Evolutionary conservation across 2,329 filamentous ascomycete species (phyloP).

Genomic region (Ophiostoma himal-ulmi): DNA sequence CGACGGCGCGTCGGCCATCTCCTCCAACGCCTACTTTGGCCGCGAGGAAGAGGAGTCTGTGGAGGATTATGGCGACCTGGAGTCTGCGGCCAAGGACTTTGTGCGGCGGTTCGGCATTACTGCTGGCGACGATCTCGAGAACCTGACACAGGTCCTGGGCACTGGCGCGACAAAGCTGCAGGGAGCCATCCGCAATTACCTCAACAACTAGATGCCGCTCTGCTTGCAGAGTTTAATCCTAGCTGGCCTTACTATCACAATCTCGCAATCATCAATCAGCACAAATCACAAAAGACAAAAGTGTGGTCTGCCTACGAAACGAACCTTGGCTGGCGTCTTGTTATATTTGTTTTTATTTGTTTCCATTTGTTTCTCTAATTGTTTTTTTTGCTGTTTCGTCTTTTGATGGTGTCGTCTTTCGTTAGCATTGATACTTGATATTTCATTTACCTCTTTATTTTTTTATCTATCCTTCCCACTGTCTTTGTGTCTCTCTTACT

Average conservation of each 20-base stretch:
- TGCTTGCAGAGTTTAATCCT: background rate
- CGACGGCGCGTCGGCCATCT: slow-evolving; percentile 86
- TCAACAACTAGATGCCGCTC: slow-evolving; percentile 46
- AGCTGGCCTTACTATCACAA: background rate
- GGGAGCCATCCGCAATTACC: slow-evolving; percentile 62
- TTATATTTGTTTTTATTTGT: background rate
- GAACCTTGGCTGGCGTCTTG: slow-evolving; percentile 11
- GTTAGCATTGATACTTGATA: background rate
- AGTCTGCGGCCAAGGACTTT: slow-evolving; percentile 92
- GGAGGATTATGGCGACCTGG: slow-evolving; percentile 85
- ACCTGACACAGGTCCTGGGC: slow-evolving; percentile 73
- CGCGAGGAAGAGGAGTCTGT: slow-evolving; percentile 69
- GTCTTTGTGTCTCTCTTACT: background rate
- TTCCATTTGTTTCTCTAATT: background rate
- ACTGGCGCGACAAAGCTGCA: slow-evolving; percentile 82
- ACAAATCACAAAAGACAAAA: background rate
- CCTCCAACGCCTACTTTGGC: slow-evolving; percentile 95
- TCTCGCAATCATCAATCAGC: background rate
- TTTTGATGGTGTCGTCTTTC: background rate
- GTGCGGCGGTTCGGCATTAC: slow-evolving; percentile 92
- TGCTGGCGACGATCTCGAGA: slow-evolving; percentile 91
- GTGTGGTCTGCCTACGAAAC: slow-evolving; percentile 2
- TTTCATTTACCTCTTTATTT: background rate
- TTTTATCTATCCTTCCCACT: background rate
- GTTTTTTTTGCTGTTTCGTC: background rate